A percentile compares a stretch with the other conserved stretches of the same genome.
These are phyloP conservation scores for Protomyces macrosporus DNA, from an alignment of 1,139 yeast species.

Conservation along the genomic window DNA sequence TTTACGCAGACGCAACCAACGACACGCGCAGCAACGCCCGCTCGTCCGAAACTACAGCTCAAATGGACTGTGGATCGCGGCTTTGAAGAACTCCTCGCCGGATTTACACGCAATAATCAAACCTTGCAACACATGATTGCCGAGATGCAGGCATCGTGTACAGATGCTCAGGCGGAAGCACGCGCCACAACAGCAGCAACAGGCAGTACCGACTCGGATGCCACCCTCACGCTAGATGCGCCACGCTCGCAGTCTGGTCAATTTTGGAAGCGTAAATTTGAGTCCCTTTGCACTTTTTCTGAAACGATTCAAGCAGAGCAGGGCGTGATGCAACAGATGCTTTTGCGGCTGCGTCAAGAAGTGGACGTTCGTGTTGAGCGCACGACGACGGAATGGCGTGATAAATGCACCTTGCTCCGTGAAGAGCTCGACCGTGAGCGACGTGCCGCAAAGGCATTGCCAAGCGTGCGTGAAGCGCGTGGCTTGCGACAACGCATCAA, in stretches of 20 bases:
- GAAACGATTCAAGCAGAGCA: constrained; percentile 5
- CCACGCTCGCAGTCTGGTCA: constrained; percentile 21
- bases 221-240: constrained; percentile 10
- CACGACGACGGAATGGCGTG: not conserved
- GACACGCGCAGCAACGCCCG: not conserved
- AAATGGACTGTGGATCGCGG: constrained; percentile 14
- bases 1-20: no score
- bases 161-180: constrained; percentile 4
- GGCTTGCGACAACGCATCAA: not conserved
- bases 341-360: not conserved
- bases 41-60: not conserved
- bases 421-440: constrained; percentile 12
- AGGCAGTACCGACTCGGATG: constrained; percentile 1
- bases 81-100: constrained; percentile 9
- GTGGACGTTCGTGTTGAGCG: not conserved
- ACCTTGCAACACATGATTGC: constrained; percentile 4
- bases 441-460: not conserved
- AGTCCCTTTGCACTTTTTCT: not conserved
- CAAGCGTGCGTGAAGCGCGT: not conserved
- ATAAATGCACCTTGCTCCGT: not conserved
- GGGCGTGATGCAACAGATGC: constrained; percentile 8
- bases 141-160: constrained; percentile 22
- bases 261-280: constrained; percentile 19
- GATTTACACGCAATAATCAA: constrained; percentile 5
- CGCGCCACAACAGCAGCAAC: not conserved